phyloP scores from a whole-genome alignment of 108 stramenopile genomes.

The Skeletonema marinoi region DNA sequence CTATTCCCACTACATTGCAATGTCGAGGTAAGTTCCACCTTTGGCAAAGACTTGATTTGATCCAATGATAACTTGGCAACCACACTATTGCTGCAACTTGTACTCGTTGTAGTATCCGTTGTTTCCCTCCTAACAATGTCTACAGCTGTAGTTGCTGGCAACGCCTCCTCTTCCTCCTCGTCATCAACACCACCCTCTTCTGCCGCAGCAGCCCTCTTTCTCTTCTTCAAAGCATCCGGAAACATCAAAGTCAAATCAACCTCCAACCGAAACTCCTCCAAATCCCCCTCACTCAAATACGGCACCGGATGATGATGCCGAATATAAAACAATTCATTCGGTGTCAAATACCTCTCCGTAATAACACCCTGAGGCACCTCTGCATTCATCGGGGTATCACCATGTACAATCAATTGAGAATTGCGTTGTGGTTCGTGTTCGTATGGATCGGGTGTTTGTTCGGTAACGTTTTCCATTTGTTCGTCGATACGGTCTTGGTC shows the following conservation, averaged over 20 bases:
- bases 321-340: conserved; percentile 77
- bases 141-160: background rate
- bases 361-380: conserved; percentile 72
- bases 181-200: background rate
- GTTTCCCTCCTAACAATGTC: background rate
- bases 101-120: background rate
- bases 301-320: conserved; percentile 91
- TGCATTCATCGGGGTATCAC: conserved; percentile 85
- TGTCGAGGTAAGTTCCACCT: conserved; percentile 76
- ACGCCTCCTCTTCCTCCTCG: conserved; percentile 9
- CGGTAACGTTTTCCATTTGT: conserved; percentile 63
- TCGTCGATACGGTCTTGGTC: conserved; percentile 82
- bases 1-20: conserved; percentile 99
- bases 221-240: background rate
- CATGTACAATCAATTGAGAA: conserved; percentile 65
- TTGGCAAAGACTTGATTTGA: conserved; percentile 72
- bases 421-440: conserved; percentile 71
- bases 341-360: conserved; percentile 70
- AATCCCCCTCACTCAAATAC: conserved; percentile 63
- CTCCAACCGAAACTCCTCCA: conserved; percentile 62
- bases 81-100: background rate
- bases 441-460: conserved; percentile 70
- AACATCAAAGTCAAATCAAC: conserved; percentile 53
- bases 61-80: conserved; percentile 55
- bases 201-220: background rate